phyloP scores from a whole-genome alignment of 2,329 filamentous ascomycete species.

The Exophiala alcalophila region DNA sequence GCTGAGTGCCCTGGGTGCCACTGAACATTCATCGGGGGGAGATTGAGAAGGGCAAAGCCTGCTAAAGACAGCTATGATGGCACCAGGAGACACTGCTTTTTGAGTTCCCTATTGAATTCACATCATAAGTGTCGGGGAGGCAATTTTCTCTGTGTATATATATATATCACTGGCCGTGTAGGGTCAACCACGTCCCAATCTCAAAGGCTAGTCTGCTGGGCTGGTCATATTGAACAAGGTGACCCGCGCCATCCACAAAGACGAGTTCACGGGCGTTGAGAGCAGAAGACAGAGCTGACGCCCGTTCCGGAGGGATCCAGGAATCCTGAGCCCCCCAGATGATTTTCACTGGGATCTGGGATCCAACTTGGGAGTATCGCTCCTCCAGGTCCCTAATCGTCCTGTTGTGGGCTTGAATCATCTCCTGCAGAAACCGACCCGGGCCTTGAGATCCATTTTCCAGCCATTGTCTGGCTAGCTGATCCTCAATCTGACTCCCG shows the following conservation, averaged over 20 bases:
- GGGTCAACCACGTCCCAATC: slow-evolving; percentile 38
- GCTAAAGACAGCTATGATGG: no score
- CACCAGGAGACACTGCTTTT: no score
- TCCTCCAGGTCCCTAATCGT: slow-evolving; percentile 38
- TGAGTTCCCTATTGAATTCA: no score
- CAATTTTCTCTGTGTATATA: no score
- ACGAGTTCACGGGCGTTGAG: slow-evolving; percentile 37
- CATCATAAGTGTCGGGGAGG: no score
- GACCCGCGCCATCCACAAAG: slow-evolving; percentile 42
- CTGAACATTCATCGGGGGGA: no score
- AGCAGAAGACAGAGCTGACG: slow-evolving; percentile 34
- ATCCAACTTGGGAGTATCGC: slow-evolving; percentile 38
- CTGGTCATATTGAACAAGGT: slow-evolving; percentile 48
- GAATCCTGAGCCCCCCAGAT: slow-evolving; percentile 46
- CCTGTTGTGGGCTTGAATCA: slow-evolving; percentile 39
- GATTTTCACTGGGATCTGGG: slow-evolving; percentile 40
- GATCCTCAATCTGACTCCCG: slow-evolving; percentile 35
- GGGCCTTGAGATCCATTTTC: slow-evolving; percentile 34
- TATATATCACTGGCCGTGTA: no score
- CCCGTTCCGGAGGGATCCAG: slow-evolving; percentile 45
- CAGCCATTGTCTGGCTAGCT: slow-evolving; percentile 40
- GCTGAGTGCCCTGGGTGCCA: no score
- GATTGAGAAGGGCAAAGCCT: no score
- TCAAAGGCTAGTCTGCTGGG: slow-evolving; percentile 41
- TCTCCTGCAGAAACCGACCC: slow-evolving; percentile 45